These are phyloP conservation scores for Agroathelia rolfsii DNA, from an alignment of 1,284 basidiomycete genomes.

Conservation along the genomic window DNA sequence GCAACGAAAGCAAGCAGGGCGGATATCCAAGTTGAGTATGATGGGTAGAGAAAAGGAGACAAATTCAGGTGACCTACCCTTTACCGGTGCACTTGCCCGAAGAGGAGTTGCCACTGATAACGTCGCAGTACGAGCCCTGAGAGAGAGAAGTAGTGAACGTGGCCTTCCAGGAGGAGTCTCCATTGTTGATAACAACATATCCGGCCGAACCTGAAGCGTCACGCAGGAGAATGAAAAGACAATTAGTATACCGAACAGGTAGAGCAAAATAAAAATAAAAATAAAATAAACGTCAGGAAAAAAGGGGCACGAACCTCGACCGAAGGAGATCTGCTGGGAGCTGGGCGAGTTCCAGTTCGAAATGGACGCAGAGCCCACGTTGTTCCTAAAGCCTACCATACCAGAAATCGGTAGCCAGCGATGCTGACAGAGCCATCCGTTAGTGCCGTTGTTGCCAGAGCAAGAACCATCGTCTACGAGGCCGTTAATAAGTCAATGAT, in stretches of 20 bases:
- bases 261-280: too few relatives aligned
- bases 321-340: constrained; percentile 51
- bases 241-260: too few relatives aligned
- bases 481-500: neutral
- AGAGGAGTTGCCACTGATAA: constrained; percentile 16
- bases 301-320: constrained; percentile 32
- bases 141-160: constrained; percentile 21
- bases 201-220: constrained; percentile 15
- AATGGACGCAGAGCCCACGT: constrained; percentile 38
- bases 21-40: too few relatives aligned
- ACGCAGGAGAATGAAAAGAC: constrained; percentile 1
- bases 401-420: constrained; percentile 47
- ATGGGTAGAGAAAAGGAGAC: constrained; percentile 1
- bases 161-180: constrained; percentile 17
- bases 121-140: constrained; percentile 24
- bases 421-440: constrained; percentile 59
- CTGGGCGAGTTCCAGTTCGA: constrained; percentile 48
- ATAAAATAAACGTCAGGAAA: too few relatives aligned
- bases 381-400: constrained; percentile 57
- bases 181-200: constrained; percentile 26
- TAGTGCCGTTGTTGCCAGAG: constrained; percentile 36
- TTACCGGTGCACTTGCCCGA: constrained; percentile 14
- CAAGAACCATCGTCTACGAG: constrained; percentile 40
- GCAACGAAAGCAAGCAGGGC: too few relatives aligned
- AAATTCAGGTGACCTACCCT: constrained; percentile 12